phyloP scores from a whole-genome alignment of 805 yeast genomes.

The Pichia pseudocactophila region DNA sequence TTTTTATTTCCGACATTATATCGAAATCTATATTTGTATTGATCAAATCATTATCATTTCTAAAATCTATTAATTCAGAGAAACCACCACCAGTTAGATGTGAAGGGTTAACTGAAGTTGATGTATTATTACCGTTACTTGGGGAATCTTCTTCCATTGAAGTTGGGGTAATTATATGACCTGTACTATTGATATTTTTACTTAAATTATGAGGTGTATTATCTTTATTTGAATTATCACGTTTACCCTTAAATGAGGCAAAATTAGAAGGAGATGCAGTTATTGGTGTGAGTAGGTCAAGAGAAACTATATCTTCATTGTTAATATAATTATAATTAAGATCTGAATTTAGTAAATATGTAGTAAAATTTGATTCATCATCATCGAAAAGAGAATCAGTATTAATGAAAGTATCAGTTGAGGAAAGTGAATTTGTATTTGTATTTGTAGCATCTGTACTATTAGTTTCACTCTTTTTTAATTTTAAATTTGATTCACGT shows the following conservation, averaged over 20 bases:
- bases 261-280: neutral
- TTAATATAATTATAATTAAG: conserved; percentile 31
- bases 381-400: neutral
- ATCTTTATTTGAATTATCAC: conserved; percentile 1
- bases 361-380: neutral
- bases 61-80: neutral
- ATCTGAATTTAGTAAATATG: neutral
- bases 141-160: neutral
- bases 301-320: conserved; percentile 42
- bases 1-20: neutral
- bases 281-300: neutral
- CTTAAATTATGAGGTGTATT: neutral
- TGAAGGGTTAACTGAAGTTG: no score
- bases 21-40: neutral
- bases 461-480: conserved; percentile 13
- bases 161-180: neutral
- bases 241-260: neutral
- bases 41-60: neutral
- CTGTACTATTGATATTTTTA: neutral
- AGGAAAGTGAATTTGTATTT: neutral
- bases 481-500: neutral
- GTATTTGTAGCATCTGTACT: neutral
- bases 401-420: neutral
- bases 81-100: neutral
- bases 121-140: neutral